Percentiles rank a stretch among this genome's conserved stretches.
Evolutionary conservation across 1,139 yeast species (phyloP).

Genomic region (Pichia terricola): DNA sequence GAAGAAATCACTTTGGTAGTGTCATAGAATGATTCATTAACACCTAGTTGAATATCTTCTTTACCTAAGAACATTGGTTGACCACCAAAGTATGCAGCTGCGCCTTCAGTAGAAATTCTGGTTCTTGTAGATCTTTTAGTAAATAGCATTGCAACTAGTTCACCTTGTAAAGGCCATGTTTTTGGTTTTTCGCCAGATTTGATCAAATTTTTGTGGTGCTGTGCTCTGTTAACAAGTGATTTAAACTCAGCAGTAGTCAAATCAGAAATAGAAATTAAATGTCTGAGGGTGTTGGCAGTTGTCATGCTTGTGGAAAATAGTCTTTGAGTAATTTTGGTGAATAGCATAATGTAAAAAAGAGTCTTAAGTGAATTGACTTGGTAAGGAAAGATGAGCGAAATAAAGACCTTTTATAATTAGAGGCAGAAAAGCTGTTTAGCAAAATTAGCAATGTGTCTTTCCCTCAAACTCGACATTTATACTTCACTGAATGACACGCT

Average conservation of each 20-base stretch:
- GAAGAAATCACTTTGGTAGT: conserved; percentile 84
- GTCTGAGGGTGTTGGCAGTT: conserved; percentile 34
- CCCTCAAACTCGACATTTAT: too few relatives aligned
- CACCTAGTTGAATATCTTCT: conserved; percentile 93
- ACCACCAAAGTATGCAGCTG: conserved; percentile 87
- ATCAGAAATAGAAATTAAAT: conserved; percentile 71
- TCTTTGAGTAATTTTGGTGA: conserved; percentile 12
- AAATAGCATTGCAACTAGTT: conserved; percentile 73
- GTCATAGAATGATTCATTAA: conserved; percentile 82
- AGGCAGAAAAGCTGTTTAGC: too few relatives aligned
- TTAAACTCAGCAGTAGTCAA: conserved; percentile 60
- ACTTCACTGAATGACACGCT: too few relatives aligned
- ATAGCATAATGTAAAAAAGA: conserved; percentile 2
- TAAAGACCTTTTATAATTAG: background rate
- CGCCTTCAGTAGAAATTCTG: conserved; percentile 90
- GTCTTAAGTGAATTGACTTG: background rate
- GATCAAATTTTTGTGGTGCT: conserved; percentile 45
- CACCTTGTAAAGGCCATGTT: conserved; percentile 58
- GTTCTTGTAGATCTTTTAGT: conserved; percentile 93
- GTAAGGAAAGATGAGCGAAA: background rate
- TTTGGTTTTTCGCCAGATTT: conserved; percentile 38
- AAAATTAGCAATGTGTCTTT: too few relatives aligned
- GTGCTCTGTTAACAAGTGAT: conserved; percentile 60
- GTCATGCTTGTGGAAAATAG: conserved; percentile 16
- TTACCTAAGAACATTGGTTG: conserved; percentile 94